Conservation (phyloP, 2,329 filamentous ascomycete species). For the Chaetothyriales sp. region DNA sequence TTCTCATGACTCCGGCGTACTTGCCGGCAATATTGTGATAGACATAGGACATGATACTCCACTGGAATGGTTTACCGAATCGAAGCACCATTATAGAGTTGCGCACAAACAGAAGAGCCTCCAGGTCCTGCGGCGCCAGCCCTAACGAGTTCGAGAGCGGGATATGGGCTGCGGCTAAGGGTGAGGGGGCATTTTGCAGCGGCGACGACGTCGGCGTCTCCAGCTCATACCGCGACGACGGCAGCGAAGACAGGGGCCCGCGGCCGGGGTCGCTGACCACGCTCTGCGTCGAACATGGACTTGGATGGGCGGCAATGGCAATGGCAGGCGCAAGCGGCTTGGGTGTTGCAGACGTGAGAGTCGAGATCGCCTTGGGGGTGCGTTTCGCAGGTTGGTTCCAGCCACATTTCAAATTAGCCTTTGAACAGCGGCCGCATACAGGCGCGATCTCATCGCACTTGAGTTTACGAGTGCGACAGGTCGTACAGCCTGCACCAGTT, state of each 20-base stretch:
- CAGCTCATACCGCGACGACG: not conserved
- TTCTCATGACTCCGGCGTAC: slow-evolving; percentile 26
- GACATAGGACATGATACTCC: slow-evolving; percentile 25
- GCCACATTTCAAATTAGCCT: slow-evolving; percentile 22
- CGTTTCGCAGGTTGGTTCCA: slow-evolving; percentile 21
- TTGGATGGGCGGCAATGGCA: not conserved
- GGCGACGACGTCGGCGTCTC: not conserved
- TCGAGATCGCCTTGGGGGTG: slow-evolving; percentile 5
- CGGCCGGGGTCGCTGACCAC: not conserved
- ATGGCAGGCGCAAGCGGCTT: not conserved
- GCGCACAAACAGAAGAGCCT: slow-evolving; percentile 23
- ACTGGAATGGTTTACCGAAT: slow-evolving; percentile 26
- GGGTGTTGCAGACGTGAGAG: slow-evolving; percentile 2
- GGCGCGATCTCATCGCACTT: slow-evolving; percentile 15
- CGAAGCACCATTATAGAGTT: slow-evolving; percentile 22
- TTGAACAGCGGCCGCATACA: slow-evolving; percentile 21
- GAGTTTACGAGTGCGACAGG: slow-evolving; percentile 17
- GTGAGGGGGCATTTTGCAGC: not conserved
- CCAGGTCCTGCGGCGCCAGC: slow-evolving; percentile 22
- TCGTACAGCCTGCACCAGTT: slow-evolving; percentile 22
- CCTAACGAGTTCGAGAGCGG: slow-evolving; percentile 23
- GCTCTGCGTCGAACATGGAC: not conserved
- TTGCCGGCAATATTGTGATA: slow-evolving; percentile 23
- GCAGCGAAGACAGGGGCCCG: not conserved
- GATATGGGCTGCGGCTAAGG: slow-evolving; percentile 11